A percentile compares a stretch with the other conserved stretches of the same genome.
phyloP scores from a whole-genome alignment of 192 early-diverging fungal species.

The Coemansia sp. region DNA sequence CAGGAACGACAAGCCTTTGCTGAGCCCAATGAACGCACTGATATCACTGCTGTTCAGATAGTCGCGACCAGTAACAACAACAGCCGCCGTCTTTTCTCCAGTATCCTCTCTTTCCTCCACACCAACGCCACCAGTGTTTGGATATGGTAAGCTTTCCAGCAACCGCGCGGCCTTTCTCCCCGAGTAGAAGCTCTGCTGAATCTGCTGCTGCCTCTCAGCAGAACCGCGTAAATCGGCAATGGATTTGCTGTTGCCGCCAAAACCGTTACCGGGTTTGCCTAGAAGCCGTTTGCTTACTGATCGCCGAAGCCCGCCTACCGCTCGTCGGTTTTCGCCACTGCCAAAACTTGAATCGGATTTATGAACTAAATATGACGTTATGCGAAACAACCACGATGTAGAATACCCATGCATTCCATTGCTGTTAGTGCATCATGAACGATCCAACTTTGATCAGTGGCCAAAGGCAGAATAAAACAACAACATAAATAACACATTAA shows the following conservation, averaged over 20 bases:
- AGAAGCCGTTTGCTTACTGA: constrained; percentile 32
- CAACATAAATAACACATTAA: too few relatives aligned
- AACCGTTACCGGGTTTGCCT: constrained; percentile 4
- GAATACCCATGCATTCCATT: not conserved
- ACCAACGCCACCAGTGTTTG: not conserved
- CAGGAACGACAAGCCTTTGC: not conserved
- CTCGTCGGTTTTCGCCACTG: constrained; percentile 15
- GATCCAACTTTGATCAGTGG: not conserved
- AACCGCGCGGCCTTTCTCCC: not conserved
- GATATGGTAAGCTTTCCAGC: not conserved
- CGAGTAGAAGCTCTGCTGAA: constrained; percentile 4
- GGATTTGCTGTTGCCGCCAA: constrained; percentile 12
- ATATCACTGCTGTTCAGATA: constrained; percentile 5
- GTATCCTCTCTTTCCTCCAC: not conserved
- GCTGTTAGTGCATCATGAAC: not conserved
- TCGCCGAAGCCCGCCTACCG: constrained; percentile 29
- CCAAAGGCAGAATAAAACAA: too few relatives aligned
- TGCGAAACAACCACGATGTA: not conserved
- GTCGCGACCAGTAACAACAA: not conserved
- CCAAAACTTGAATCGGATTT: constrained; percentile 8
- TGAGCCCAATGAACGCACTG: not conserved
- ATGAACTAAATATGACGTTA: constrained; percentile 16
- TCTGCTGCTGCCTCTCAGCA: constrained; percentile 2
- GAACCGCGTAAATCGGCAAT: constrained; percentile 22
- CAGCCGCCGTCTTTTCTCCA: not conserved